Evolutionary conservation across 2,329 filamentous ascomycete species (phyloP), one percentile per base, ranked within the genome.

Genomic region (Phialemonium atrogriseum): DNA sequence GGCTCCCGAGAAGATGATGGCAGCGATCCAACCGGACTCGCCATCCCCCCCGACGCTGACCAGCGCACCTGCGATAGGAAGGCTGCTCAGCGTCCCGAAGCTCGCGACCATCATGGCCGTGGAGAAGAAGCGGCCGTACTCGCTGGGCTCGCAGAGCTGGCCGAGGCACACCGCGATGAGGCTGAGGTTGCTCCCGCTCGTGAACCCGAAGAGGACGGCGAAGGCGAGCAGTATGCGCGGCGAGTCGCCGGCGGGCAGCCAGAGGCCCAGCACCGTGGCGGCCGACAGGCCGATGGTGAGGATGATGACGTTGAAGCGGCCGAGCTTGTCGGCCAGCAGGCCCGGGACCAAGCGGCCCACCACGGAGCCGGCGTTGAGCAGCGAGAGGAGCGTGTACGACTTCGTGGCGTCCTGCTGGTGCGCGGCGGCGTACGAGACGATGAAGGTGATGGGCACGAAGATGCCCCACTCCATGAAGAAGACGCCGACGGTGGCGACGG

Each of bases 241-340:
- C 2, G 61, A 71, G 21, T 60, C 54, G 1, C 68, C 64, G 0
- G 68, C 63, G 0, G 70, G 84, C 13, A 93, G 65, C 85, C 85
- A 94, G 12, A 88, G 52, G 3, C 71, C 77, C 5, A 81, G 70
- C 5, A 80, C 56, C 19, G 61, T 59, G 23, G 60, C 52, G n/a
- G 80, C 62, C 36, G 64, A 70, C 5, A 70, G 44, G 1, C 66
- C 55, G 16, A 86, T 71, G 0, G 80, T 80, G 12, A 76, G 53
- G 27, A 89, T 72, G 58, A 91, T 81, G 30, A 78, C 73, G 49
- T 94, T 94, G 61, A 85, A 93, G 4, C 85, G 74, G 1, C 87
- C 87, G 4, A 86, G 52, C 30, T 68, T 73, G 50, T 94, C 87
- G 0, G 85, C 80, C 7, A 86, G 59, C 39, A 83, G 68, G 0